Conservation (phyloP, 305 asterid genomes). For the Solanum chacoense region DNA sequence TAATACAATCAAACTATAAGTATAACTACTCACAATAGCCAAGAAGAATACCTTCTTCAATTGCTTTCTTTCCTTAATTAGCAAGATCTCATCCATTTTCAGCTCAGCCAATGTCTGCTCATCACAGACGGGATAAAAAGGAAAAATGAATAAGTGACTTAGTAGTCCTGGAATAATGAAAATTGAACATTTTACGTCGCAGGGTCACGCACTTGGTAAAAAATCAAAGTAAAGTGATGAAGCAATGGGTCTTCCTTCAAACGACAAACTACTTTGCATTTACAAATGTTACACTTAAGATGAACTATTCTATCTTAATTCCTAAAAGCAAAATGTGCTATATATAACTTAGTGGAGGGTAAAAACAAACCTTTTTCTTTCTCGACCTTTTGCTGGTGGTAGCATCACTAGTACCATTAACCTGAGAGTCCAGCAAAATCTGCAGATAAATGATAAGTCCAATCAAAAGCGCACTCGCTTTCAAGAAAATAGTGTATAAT, state of each 20-base stretch:
- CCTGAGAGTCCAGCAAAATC: constrained; percentile 22
- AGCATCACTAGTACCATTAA: constrained; percentile 27
- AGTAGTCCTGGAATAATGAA: neutral
- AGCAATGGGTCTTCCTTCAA: neutral
- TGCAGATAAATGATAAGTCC: constrained; percentile 7
- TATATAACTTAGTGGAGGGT: neutral
- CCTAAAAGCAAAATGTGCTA: neutral
- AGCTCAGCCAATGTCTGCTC: constrained; percentile 67
- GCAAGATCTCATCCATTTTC: constrained; percentile 45
- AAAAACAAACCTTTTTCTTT: constrained; percentile 59
- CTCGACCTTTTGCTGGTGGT: constrained; percentile 47
- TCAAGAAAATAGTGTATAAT: neutral
- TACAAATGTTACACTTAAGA: neutral
- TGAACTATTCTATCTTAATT: neutral
- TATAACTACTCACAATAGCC: neutral
- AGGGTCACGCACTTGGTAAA: neutral
- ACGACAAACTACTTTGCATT: neutral
- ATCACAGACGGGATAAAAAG: neutral
- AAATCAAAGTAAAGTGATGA: neutral
- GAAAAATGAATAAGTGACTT: neutral
- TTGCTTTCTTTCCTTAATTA: constrained; percentile 56
- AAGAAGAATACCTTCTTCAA: constrained; percentile 49
- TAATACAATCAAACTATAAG: neutral
- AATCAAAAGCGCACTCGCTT: neutral
- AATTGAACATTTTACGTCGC: neutral